Conservation (phyloP, 208 protist genomes). For the Sergeia podlipaevii region DNA sequence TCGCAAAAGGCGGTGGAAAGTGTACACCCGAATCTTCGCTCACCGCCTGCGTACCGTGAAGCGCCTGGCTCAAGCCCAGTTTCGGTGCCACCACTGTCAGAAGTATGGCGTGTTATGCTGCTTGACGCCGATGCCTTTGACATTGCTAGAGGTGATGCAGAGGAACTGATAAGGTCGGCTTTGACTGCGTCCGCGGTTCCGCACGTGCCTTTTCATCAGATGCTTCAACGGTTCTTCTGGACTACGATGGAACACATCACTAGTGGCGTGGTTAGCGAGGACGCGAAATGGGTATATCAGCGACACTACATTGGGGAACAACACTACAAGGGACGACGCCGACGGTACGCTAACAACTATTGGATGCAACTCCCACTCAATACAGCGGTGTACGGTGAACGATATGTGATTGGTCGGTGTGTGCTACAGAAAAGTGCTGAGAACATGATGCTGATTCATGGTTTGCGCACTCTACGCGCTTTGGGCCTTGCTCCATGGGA, state of each 20-base stretch:
- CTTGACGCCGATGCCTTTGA: conserved; percentile 48
- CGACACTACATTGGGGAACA: conserved; percentile 59
- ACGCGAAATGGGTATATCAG: conserved; percentile 3
- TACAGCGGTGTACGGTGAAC: conserved; percentile 22
- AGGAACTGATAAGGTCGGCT: too few species aligned
- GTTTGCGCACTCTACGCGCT: conserved; percentile 42
- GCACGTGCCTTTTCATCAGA: too few species aligned
- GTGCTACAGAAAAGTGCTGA: conserved; percentile 34
- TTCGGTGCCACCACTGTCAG: conserved; percentile 25
- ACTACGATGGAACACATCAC: conserved; percentile 14
- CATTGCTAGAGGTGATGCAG: too few species aligned
- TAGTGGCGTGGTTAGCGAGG: not conserved
- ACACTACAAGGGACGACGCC: conserved; percentile 13
- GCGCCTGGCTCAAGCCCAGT: not conserved
- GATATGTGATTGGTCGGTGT: conserved; percentile 56
- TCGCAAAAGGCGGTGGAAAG: conserved; percentile 6
- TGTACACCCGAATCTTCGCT: conserved; percentile 19
- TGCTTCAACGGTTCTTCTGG: too few species aligned
- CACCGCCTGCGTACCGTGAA: conserved; percentile 60
- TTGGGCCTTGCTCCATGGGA: conserved; percentile 46
- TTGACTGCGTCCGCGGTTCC: conserved; percentile 6
- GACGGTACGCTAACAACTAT: conserved; percentile 45
- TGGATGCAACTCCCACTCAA: conserved; percentile 69
- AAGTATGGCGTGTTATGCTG: conserved; percentile 59
- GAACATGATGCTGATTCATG: conserved; percentile 57